A percentile compares a stretch with the other conserved stretches of the same genome.
Conservation (phyloP, 2,329 filamentous ascomycete species). For the Pseudogymnoascus sp. region DNA sequence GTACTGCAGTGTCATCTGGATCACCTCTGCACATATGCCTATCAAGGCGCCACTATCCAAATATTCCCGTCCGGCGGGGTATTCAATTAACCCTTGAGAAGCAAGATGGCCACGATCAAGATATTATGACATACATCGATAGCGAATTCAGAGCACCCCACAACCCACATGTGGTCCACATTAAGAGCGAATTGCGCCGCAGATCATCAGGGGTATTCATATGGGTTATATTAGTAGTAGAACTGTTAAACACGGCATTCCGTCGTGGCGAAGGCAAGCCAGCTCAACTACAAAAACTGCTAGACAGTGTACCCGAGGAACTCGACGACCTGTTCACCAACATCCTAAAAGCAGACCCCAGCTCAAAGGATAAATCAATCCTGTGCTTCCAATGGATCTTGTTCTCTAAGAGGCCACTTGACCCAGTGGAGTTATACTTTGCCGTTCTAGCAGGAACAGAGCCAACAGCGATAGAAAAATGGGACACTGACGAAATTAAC, state of each 20-base stretch:
- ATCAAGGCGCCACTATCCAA: conserved; percentile 28
- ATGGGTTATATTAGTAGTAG: conserved; percentile 25
- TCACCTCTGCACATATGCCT: conserved; percentile 19
- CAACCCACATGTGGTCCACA: conserved; percentile 16
- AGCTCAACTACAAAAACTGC: background rate
- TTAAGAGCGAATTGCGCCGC: conserved; percentile 17
- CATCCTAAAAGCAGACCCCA: conserved; percentile 42
- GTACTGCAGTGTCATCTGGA: conserved; percentile 12
- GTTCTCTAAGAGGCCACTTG: conserved; percentile 40
- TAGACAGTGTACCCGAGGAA: conserved; percentile 29
- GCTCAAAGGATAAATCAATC: conserved; percentile 35
- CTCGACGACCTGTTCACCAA: conserved; percentile 44
- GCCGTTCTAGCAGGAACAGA: conserved; percentile 31
- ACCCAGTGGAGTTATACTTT: conserved; percentile 39
- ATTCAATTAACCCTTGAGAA: conserved; percentile 23
- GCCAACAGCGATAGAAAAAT: conserved; percentile 16
- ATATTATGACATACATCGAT: conserved; percentile 25
- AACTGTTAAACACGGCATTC: conserved; percentile 38
- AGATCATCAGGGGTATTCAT: conserved; percentile 25
- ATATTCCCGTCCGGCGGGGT: conserved; percentile 21
- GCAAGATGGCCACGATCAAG: conserved; percentile 24
- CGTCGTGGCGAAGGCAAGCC: conserved; percentile 21
- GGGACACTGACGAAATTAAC: conserved; percentile 22
- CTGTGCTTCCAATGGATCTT: conserved; percentile 49
- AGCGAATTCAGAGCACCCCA: conserved; percentile 20